Evolutionary conservation across 2,329 filamentous ascomycete species (phyloP).

Genomic region (Monascus ruber): DNA sequence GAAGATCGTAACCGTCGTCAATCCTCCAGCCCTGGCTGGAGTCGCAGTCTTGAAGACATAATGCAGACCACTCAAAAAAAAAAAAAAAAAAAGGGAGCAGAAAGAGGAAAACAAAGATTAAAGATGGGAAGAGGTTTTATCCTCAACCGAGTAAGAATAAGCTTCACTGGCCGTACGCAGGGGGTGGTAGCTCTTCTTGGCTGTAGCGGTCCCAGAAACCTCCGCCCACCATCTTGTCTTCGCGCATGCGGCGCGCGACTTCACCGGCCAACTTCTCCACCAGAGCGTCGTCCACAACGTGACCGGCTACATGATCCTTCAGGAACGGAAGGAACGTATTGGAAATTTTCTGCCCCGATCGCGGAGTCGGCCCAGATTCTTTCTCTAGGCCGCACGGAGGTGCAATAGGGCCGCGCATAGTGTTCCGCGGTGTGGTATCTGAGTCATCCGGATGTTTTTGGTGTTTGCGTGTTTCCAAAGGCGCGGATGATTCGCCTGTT

Average conservation of each 20-base stretch:
- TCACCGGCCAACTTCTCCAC: constrained; percentile 72
- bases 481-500: constrained; percentile 14
- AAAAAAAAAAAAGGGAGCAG: not conserved
- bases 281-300: constrained; percentile 36
- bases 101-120: not conserved
- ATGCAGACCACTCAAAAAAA: not conserved
- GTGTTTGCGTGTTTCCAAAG: constrained; percentile 10
- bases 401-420: constrained; percentile 9
- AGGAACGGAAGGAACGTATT: constrained; percentile 25
- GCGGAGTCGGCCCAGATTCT: constrained; percentile 16
- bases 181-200: constrained; percentile 30
- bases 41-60: not conserved
- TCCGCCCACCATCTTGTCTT: constrained; percentile 54
- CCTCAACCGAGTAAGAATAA: not conserved
- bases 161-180: constrained; percentile 33
- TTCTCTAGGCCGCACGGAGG: constrained; percentile 13
- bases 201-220: constrained; percentile 26
- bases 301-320: constrained; percentile 17
- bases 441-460: constrained; percentile 13
- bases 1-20: constrained; percentile 13
- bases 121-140: not conserved
- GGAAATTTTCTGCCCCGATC: constrained; percentile 16
- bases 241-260: constrained; percentile 71
- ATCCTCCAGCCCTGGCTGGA: constrained; percentile 7
- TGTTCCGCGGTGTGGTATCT: constrained; percentile 24